Conservation (phyloP, 495 filamentous ascomycete species). For the Penicillium angulare region DNA sequence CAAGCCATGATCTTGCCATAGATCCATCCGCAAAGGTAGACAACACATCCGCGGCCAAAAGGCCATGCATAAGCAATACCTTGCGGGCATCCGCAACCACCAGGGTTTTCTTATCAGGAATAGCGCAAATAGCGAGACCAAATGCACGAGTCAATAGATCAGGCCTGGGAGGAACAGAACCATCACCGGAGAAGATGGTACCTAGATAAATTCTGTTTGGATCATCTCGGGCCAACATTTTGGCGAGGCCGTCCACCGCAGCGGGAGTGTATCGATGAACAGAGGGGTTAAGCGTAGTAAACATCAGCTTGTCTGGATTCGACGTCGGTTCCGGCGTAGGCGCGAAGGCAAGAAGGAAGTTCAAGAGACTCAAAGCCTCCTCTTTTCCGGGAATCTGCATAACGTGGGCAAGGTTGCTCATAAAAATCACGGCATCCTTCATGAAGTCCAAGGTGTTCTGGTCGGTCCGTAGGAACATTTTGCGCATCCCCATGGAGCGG, state of each 20-base stretch:
- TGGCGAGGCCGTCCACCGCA: conserved; percentile 86
- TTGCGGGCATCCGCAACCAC: conserved; percentile 76
- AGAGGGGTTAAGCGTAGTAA: conserved; percentile 73
- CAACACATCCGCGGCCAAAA: conserved; percentile 88
- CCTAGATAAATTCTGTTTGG: conserved; percentile 84
- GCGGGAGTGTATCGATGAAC: conserved; percentile 86
- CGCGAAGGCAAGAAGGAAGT: conserved; percentile 88
- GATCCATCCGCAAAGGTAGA: conserved; percentile 67
- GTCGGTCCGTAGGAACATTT: conserved; percentile 76
- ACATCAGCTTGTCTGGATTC: conserved; percentile 61
- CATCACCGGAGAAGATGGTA: conserved; percentile 73
- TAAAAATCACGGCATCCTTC: conserved; percentile 87
- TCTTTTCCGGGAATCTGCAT: conserved; percentile 84
- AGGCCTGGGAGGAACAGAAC: conserved; percentile 57
- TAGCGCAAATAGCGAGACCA: conserved; percentile 77
- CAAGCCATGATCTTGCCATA: conserved; percentile 79
- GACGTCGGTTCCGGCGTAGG: conserved; percentile 60
- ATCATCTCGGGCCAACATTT: conserved; percentile 88
- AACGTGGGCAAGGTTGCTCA: conserved; percentile 80
- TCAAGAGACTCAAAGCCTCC: conserved; percentile 80
- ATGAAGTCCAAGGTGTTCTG: conserved; percentile 89
- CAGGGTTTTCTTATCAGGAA: conserved; percentile 67
- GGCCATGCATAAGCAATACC: conserved; percentile 83
- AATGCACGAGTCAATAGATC: conserved; percentile 89
- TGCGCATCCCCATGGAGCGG: conserved; percentile 84